Percentiles rank a stretch among this genome's conserved stretches.
Evolutionary conservation across 441 rosid species (phyloP).

Genomic region (Adansonia gregorii): DNA sequence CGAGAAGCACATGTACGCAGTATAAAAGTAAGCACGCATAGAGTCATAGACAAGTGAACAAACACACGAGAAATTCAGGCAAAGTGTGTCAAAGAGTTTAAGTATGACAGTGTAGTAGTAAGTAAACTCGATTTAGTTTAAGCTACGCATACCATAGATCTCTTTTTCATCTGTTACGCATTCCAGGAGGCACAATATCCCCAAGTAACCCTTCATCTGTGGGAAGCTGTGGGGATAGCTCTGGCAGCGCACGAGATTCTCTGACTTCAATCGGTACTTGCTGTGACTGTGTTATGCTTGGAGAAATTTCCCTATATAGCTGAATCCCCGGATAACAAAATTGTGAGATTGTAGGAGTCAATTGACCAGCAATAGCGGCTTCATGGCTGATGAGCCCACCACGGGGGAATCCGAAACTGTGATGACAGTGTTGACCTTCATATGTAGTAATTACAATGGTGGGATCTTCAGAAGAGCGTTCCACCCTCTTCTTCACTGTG

Average conservation of each 20-base stretch:
- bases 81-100: not conserved
- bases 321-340: slow-evolving; percentile 52
- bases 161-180: slow-evolving; percentile 51
- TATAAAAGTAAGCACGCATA: not conserved
- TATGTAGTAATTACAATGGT: slow-evolving; percentile 80
- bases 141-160: slow-evolving; percentile 31
- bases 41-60: not conserved
- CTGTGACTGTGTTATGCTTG: slow-evolving; percentile 27
- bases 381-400: slow-evolving; percentile 69
- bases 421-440: slow-evolving; percentile 97
- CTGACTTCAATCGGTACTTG: slow-evolving; percentile 32
- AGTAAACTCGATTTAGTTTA: not conserved
- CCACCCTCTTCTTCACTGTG: slow-evolving; percentile 94
- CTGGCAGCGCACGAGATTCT: slow-evolving; percentile 25
- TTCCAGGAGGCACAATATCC: slow-evolving; percentile 77
- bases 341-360: slow-evolving; percentile 49
- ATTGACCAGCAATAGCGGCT: slow-evolving; percentile 49
- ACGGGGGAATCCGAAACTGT: slow-evolving; percentile 71
- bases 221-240: slow-evolving; percentile 29
- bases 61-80: not conserved
- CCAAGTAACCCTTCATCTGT: slow-evolving; percentile 81
- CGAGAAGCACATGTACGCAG: not conserved
- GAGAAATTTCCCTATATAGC: slow-evolving; percentile 38
- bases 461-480: slow-evolving; percentile 83
- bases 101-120: not conserved